Base-by-base conservation (phyloP, 192 early-diverging fungal genomes). In the Oehlia diaphana region DNA sequence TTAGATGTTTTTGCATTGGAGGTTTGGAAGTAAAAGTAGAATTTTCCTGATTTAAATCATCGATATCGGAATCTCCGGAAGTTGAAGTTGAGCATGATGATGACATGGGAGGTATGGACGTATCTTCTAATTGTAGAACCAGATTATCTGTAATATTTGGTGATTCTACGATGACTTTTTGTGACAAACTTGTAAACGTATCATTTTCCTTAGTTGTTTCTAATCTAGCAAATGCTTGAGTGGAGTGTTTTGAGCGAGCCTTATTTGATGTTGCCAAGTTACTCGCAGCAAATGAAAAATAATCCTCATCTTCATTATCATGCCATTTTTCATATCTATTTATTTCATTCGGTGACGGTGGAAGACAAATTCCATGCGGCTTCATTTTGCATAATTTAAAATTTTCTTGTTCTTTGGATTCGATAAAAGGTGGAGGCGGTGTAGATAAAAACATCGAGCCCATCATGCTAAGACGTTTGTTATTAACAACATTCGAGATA, bases 51-150 rank as follows among this genome's bases (percentile, higher is more conserved):
- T 66, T 28, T 26, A 66, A 14, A 66, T 66, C 64, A 66, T 66
- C 64, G 1, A 65, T 65, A 66, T 66, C 64, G 4, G 64, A 66
- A 10, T 66, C 64, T 3, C 9, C 23, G 12, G 64, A 66, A 66
- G 31, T 26, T 66, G 64, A 66, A 66, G 64, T 26, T 5, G 64
- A 66, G 16, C 53, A 58, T n/a, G 53, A 58, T 10, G 64, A 26
- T 13, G 28, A 31, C 12, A 66, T 31, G 13, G 64, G 31, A 33
- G 64, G 64, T 31, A 33, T 33, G 13, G 10, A 10, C 4, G 23
- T 28, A 21, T 66, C 64, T 66, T 66, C 64, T 66, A 66, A 66
- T 66, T 66, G 64, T 66, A 66, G 14, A 10, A 66, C 9, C 12
- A 66, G 12, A 4, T 66, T 16, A 0, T 66, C 9, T 21, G 53